Percentiles rank a stretch among this genome's conserved stretches.
Evolutionary conservation across 495 filamentous ascomycete species (phyloP).

Genomic region (Aspergillus mulundensis): DNA sequence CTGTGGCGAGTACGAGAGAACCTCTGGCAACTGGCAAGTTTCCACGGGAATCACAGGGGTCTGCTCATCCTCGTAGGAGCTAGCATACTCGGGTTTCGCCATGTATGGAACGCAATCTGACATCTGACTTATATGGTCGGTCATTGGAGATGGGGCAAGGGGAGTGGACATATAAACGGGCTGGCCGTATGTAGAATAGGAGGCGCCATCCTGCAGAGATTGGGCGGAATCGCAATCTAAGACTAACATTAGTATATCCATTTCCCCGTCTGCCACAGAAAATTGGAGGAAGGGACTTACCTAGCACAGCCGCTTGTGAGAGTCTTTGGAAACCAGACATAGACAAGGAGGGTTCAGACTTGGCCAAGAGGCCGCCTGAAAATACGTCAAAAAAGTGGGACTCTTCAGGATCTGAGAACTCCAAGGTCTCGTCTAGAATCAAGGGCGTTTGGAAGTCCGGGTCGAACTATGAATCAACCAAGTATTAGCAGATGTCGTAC

Average conservation of each 20-base stretch:
- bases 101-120: conserved; percentile 44
- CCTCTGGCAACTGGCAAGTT: conserved; percentile 46
- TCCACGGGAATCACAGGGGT: conserved; percentile 34
- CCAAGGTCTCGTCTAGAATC: conserved; percentile 51
- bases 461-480: conserved; percentile 30
- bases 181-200: conserved; percentile 43
- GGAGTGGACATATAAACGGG: conserved; percentile 41
- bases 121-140: conserved; percentile 44
- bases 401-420: conserved; percentile 49
- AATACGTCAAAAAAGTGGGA: conserved; percentile 43
- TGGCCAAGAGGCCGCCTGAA: conserved; percentile 50
- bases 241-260: conserved; percentile 8
- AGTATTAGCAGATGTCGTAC: conserved; percentile 22
- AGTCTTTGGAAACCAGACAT: conserved; percentile 52
- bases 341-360: conserved; percentile 50
- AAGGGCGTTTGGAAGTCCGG: conserved; percentile 50
- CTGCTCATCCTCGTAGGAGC: conserved; percentile 44
- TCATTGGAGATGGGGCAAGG: conserved; percentile 43
- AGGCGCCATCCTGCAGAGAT: conserved; percentile 43
- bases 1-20: conserved; percentile 64
- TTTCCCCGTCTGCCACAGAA: background rate
- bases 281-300: conserved; percentile 24
- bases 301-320: conserved; percentile 35
- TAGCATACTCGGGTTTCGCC: conserved; percentile 38
- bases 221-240: conserved; percentile 43